Evolutionary conservation across 306 rosid species (phyloP), one percentile per base, ranked within the genome.

Genomic region (Leucaena leucocephala): DNA sequence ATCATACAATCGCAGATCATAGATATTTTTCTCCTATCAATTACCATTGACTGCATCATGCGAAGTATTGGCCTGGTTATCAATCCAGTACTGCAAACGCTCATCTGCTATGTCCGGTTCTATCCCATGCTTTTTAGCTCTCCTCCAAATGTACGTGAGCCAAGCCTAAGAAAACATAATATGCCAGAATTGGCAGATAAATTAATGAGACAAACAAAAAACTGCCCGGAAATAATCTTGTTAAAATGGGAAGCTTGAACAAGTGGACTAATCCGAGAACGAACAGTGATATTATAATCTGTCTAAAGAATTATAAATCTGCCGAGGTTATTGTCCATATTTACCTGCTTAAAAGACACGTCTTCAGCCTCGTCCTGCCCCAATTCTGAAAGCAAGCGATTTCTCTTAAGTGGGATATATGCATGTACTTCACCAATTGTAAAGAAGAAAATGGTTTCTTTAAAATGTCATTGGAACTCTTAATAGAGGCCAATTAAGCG

Each of bases 111-210:
- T 88, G 69, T 93, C 98, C 62, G 87, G 78, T 82, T 95, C 99
- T 68, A 95, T 80, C 58, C 89, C 94, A 62, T 77, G 88, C 36
- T 57, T 79, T 86, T 87, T 95, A 1, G 98, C 99, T 83, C 98
- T 93, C 80, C 91, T 90, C 99, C 98, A 95, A 72, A 90, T 85
- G 85, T 95, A 93, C 52, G 88, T 81, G 57, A 95, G 98, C 99
- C 98, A 95, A 44, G 99, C 98, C 99, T 95, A 59, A 50, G 78
- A 36, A 6, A 84, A 76, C 68, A 76, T 33, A 34, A 57, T 48
- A n/a, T 35, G 62, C 68, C 74, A 36, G 40, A 76, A 62, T 19
- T n/a, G 40, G 40, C 7, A 14, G 14, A 42, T 55, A 11, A 17
- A n/a, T n/a, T n/a, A n/a, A n/a, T n/a, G n/a, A n/a, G n/a, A n/a